Evolutionary conservation across 441 rosid species (phyloP), one percentile per base, ranked within the genome.

Genomic region (Populus trichocarpa): DNA sequence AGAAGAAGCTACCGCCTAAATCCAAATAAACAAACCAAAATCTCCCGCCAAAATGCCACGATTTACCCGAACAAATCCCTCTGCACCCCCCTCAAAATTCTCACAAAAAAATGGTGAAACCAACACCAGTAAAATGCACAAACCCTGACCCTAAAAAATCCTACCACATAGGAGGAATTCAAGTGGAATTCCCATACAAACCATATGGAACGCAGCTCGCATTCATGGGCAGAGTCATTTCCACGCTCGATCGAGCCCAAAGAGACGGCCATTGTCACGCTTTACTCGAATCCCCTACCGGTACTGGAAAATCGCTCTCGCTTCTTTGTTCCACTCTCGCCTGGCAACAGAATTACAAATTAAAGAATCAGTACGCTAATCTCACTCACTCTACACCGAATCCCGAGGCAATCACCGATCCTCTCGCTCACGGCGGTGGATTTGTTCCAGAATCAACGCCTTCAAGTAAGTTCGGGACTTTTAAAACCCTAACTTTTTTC

Each of bases 191-290:
- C 79, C 99, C 98, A 14, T 93, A 90, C 84, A 93, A 89, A 57
- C 99, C 99, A 10, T 96, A 96, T 81, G 99, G 99, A 2, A 76
- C 98, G 46, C 99, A 96, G 90, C 92, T 94, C 23, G 94, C 97
- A 14, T 96, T 90, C 90, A 94, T 96, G 99, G 91, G 93, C 63
- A 89, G 98, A 57, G 97, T 96, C 83, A 93, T 94, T 30, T 86
- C 93, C 75, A 93, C 99, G 26, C 95, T 96, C 1, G 98, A 96
- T 79, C 97, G 99, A 67, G 96, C 98, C 26, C 90, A 81, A 71
- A 87, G 90, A 77, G 98, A 93, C 0, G 99, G 98, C 36, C 97
- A 79, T 75, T 93, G 92, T 77, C 97, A 93, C 80, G 98, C 98
- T 4, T 72, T 96, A 81, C 98, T 96, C 65, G 99, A 96, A 84